Base-by-base conservation (phyloP, 2,329 filamentous ascomycete species). In the Penicillium sp. region DNA sequence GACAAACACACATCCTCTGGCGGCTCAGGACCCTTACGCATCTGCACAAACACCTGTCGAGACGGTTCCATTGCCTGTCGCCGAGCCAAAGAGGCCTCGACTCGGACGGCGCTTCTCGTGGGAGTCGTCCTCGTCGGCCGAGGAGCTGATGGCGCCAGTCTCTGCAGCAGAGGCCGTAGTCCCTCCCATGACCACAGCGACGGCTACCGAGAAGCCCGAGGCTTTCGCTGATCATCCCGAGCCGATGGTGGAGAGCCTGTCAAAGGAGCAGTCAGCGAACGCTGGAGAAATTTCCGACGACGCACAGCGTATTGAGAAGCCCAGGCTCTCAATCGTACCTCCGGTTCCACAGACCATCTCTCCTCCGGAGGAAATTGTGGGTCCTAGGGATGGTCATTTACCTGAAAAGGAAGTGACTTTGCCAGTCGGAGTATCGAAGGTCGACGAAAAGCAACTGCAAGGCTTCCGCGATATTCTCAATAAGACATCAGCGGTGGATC, bases 381-480 rank as follows among this genome's bases (percentile, higher is more conserved):
- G 56, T 5, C 59, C 63, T 1, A 19, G 35, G 14, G 62, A 62
- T 7, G 38, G 14, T 46, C 64, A 38, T 25, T 59, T 25, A 60
- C 61, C 28, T 52, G 43, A 45, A n/a, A 67, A 60, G 42, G 33
- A 59, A 37, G 59, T 30, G 56, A 57, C 4, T 28, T 60, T 55
- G 57, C 61, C 13, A 56, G 65, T 63, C 1, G 61, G 59, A 14
- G 60, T 60, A 5, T 61, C 59, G 4, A 61, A 69, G 8, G 59
- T 70, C 14, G 69, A 72, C 43, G 69, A 73, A 54, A 66, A 72
- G 4, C 83, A 80, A 51, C 79, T 85, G 40, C 82, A 84, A 65
- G 80, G 84, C 1, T 93, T 96, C 76, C 86, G 88, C 54, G 90
- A 96, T 60, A 96, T 97, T 62, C 82, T 92, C 69, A 86, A 85